Percentiles rank a stretch among this genome's conserved stretches.
phyloP scores from a whole-genome alignment of 306 rosid species.

The Chamaecrista fasciculata region DNA sequence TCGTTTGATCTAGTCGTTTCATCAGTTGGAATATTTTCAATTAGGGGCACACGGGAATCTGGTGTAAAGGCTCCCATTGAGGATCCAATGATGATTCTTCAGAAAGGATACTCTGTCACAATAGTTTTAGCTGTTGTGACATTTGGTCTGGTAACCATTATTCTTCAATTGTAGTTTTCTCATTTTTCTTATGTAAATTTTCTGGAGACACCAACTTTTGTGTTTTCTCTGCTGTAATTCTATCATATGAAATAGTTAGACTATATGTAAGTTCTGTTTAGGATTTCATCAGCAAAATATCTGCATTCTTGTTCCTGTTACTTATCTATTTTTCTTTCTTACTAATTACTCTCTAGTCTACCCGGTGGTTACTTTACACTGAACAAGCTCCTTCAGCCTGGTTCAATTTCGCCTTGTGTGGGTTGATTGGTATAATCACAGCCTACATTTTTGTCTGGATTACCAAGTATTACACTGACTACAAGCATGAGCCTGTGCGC shows the following conservation, averaged over 20 bases:
- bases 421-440: constrained; percentile 91
- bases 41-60: constrained; percentile 83
- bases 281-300: constrained; percentile 16
- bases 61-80: constrained; percentile 66
- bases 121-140: constrained; percentile 87
- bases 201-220: constrained; percentile 14
- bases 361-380: constrained; percentile 93
- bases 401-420: constrained; percentile 97
- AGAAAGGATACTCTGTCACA: constrained; percentile 90
- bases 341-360: constrained; percentile 62
- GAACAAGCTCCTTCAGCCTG: constrained; percentile 99
- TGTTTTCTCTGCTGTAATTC: constrained; percentile 5
- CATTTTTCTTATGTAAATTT: constrained; percentile 19
- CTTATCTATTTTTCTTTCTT: constrained; percentile 25
- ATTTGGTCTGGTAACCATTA: constrained; percentile 79
- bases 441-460: constrained; percentile 89
- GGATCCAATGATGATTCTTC: constrained; percentile 96
- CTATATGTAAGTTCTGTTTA: constrained; percentile 10
- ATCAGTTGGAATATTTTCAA: constrained; percentile 85
- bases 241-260: constrained; percentile 12
- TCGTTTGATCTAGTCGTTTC: constrained; percentile 93
- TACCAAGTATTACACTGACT: constrained; percentile 92
- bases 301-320: constrained; percentile 19
- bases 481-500: constrained; percentile 98
- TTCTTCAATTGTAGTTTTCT: constrained; percentile 26